Percentiles rank a stretch among this genome's conserved stretches.
Conservation (phyloP, 2,329 filamentous ascomycete species). For the Trichoderma aggressivum region DNA sequence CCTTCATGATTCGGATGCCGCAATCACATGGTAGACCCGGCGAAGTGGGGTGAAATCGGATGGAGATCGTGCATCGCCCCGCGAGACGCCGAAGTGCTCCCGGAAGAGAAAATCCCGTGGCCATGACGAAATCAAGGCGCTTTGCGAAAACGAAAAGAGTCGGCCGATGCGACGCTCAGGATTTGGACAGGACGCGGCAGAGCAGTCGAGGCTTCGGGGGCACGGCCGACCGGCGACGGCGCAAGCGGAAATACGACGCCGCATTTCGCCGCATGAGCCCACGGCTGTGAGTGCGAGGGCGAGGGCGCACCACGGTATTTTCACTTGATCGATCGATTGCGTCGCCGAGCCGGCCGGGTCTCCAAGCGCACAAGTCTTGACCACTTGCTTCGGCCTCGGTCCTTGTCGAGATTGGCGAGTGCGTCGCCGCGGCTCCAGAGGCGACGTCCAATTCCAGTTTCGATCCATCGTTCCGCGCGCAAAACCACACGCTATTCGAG, state of each 20-base stretch:
- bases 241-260: conserved; percentile 6
- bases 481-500: conserved; percentile 14
- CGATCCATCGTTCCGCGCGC: conserved; percentile 17
- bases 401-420: conserved; percentile 4
- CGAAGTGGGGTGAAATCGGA: conserved; percentile 16
- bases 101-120: background rate
- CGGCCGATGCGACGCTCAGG: background rate
- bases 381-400: background rate
- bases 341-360: background rate
- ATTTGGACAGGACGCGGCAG: background rate
- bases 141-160: background rate
- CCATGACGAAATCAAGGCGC: background rate
- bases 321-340: conserved; percentile 4
- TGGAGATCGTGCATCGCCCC: conserved; percentile 8
- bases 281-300: background rate
- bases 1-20: background rate
- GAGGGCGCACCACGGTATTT: background rate
- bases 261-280: conserved; percentile 9
- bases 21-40: background rate
- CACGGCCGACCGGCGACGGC: background rate
- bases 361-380: background rate
- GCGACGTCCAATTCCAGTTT: conserved; percentile 16
- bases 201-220: background rate
- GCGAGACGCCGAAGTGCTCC: conserved; percentile 15
- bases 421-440: conserved; percentile 20